Percentiles rank a stretch among this genome's conserved stretches.
phyloP scores from a whole-genome alignment of 208 protist genomes.

The Leishmania amazonensis region DNA sequence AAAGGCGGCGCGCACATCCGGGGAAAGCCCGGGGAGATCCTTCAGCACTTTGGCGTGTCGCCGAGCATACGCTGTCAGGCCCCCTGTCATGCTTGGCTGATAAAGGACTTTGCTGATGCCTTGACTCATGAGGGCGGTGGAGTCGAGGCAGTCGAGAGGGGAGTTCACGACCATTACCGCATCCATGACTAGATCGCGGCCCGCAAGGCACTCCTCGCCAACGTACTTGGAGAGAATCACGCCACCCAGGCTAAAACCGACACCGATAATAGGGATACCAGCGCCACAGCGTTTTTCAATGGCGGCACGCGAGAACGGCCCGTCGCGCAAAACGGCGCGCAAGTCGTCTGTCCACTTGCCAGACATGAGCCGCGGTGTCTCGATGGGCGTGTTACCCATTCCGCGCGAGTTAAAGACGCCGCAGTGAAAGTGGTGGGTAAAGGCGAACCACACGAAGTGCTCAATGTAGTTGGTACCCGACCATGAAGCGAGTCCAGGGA shows the following conservation, averaged over 20 bases:
- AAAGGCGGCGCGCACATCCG: slow-evolving; percentile 38
- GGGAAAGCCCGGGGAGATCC: slow-evolving; percentile 35
- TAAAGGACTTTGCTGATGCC: slow-evolving; percentile 40
- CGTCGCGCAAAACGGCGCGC: slow-evolving; percentile 33
- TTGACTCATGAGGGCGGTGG: slow-evolving; percentile 33
- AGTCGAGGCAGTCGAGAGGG: slow-evolving; percentile 55
- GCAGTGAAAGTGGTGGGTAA: slow-evolving; percentile 54
- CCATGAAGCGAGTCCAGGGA: slow-evolving; percentile 77
- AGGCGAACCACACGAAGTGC: slow-evolving; percentile 55
- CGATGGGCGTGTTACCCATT: slow-evolving; percentile 71
- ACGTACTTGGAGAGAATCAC: slow-evolving; percentile 71
- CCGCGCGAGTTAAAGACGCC: slow-evolving; percentile 74
- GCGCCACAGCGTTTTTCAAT: slow-evolving; percentile 36
- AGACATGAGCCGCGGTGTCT: slow-evolving; percentile 66
- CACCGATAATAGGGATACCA: slow-evolving; percentile 33
- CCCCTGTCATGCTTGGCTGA: slow-evolving; percentile 54
- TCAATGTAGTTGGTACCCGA: slow-evolving; percentile 78
- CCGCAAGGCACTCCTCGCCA: slow-evolving; percentile 46
- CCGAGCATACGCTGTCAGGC: slow-evolving; percentile 44
- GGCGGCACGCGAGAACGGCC: slow-evolving; percentile 27
- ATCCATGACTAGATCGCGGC: slow-evolving; percentile 26
- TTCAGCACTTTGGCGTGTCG: slow-evolving; percentile 56
- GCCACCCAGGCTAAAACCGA: slow-evolving; percentile 80
- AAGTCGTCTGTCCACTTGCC: slow-evolving; percentile 71
- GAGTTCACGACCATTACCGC: slow-evolving; percentile 60